These are phyloP conservation scores for Hygrophoropsis aurantiaca DNA, from an alignment of 768 basidiomycete species.

Conservation along the genomic window DNA sequence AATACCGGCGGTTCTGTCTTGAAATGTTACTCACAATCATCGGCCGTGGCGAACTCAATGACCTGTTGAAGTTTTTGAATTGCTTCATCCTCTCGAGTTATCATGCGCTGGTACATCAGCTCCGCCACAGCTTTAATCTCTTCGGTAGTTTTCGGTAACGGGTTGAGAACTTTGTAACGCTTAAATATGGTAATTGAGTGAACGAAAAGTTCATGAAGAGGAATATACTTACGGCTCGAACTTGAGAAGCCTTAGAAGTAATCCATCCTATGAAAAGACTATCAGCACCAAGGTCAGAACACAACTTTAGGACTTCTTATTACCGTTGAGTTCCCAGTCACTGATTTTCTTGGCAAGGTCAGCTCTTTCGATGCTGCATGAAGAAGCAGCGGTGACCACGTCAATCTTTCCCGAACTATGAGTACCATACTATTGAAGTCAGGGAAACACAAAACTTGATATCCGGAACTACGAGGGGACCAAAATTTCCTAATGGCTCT, in stretches of 20 bases:
- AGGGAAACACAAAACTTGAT: slow-evolving; percentile 17
- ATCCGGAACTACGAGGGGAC: slow-evolving; percentile 19
- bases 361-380: slow-evolving; percentile 26
- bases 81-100: slow-evolving; percentile 40
- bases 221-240: slow-evolving; percentile 30
- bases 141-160: slow-evolving; percentile 30
- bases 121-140: slow-evolving; percentile 34
- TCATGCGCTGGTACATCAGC: slow-evolving; percentile 37
- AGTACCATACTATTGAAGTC: neutral
- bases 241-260: slow-evolving; percentile 36
- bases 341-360: slow-evolving; percentile 36
- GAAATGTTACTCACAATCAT: slow-evolving; percentile 32
- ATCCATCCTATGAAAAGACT: slow-evolving; percentile 23
- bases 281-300: neutral
- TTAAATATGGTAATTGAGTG: slow-evolving; percentile 10
- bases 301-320: neutral
- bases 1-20: neutral
- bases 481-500: slow-evolving; percentile 31
- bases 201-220: neutral
- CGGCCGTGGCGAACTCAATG: slow-evolving; percentile 35
- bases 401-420: slow-evolving; percentile 30
- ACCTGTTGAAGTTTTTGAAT: slow-evolving; percentile 39
- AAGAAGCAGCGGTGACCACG: slow-evolving; percentile 27
- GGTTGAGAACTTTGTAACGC: slow-evolving; percentile 36
- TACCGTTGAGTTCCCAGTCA: slow-evolving; percentile 40